These are phyloP conservation scores for Verticillium tricorpus DNA, from an alignment of 2,329 filamentous ascomycete species.

Conservation along the genomic window DNA sequence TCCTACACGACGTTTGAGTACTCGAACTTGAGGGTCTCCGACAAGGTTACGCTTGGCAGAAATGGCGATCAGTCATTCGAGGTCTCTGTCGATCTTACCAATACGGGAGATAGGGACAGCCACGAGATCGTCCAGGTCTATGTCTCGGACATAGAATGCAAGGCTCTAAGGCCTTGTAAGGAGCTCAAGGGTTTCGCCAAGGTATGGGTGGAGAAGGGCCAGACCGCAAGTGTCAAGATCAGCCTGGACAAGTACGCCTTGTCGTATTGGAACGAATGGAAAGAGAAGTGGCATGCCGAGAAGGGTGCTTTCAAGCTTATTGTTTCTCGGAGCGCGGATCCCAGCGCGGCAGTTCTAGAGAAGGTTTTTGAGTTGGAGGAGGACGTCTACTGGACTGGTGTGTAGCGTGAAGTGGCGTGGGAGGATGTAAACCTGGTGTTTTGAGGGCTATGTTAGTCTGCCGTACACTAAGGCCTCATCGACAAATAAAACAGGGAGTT, in stretches of 20 bases:
- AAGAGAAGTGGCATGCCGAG: background rate
- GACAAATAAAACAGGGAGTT: too few relatives aligned
- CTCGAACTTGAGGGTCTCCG: conserved; percentile 31
- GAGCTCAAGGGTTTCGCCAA: conserved; percentile 50
- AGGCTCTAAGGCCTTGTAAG: conserved; percentile 34
- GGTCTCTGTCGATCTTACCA: background rate
- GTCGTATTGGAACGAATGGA: conserved; percentile 2
- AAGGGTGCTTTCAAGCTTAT: background rate
- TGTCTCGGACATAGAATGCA: conserved; percentile 33
- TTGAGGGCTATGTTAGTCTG: too few relatives aligned
- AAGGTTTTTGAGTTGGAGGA: background rate
- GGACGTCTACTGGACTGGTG: background rate
- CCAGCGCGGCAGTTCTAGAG: background rate
- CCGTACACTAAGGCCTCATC: too few relatives aligned
- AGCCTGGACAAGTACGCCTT: background rate
- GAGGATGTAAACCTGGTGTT: too few relatives aligned
- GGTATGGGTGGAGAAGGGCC: conserved; percentile 43
- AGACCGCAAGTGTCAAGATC: conserved; percentile 14
- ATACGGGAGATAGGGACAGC: background rate
- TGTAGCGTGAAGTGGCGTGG: background rate
- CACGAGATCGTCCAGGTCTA: conserved; percentile 24
- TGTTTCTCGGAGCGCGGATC: background rate
- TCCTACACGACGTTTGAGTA: conserved; percentile 60
- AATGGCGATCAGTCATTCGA: conserved; percentile 26
- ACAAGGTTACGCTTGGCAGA: conserved; percentile 14